Evolutionary conservation across 2,329 filamentous ascomycete genomes (phyloP), one percentile per base, ranked within the genome.

Genomic region (Anthostomella pinea): DNA sequence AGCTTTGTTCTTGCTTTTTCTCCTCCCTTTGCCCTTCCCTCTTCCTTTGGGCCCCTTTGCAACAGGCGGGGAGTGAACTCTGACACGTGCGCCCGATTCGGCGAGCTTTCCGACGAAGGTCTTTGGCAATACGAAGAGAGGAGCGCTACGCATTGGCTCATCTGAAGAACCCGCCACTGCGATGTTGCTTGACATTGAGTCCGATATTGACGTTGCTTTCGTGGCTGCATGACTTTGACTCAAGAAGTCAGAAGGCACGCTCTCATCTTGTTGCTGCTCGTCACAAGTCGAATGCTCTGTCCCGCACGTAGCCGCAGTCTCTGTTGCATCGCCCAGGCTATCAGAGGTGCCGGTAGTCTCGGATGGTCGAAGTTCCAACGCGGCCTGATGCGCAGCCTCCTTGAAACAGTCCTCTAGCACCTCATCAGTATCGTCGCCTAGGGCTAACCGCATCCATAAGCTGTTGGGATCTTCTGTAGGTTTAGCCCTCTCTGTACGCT

Each of bases 391-490:
- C 14, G 44, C 46, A 29, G 56, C 56, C 28, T 58, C 50, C 30
- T 46, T 44, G 6, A 58, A 52, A 5, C 35, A 51, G 29, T 40
- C 33, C 6, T 31, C 35, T 30, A 52, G 26, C 30, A 56, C 9
- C 10, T 52, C 49, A 8, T 57, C 51, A 22, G 37, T 51, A 16
- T 53, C 43, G 6, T 43, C 46, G 15, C 45, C 50, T n/a, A 49
- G 51, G 5, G 46, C 48, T 19, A 60, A 59, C 26, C 51, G 51
- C 51, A 53, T 57, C 57, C 57, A 60, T 28, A 41, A 35, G n/a
- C 28, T 26, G n/a, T 56, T 46, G 8, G 41, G 38, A 28, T 49
- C 35, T 15, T 37, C 29, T 4, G 20, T 14, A 18, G 13, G 9
- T 27, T 13, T 27, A 9, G 25, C 8, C 8, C 10, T 35, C n/a